Base-by-base conservation (phyloP, 106 monocot genomes). In the Dendrobium nobile region DNA sequence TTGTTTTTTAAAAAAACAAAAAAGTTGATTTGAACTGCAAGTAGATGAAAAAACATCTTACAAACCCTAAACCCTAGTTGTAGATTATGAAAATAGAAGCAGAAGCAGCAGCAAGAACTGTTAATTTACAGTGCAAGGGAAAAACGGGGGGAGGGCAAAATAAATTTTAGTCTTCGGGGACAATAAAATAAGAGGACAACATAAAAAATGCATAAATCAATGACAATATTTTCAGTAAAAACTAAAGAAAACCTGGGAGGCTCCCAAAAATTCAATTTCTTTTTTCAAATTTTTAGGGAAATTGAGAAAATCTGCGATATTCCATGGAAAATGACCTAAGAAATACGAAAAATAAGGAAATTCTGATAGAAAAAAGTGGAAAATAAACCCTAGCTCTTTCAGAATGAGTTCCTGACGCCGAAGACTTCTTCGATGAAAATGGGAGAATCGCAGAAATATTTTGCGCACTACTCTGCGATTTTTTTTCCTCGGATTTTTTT, bases 371-470 rank as follows among this genome's bases (percentile, higher is more conserved):
- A 76, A 84, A 82, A 82, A 80, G 64, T 67, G 7, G 33, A 79
- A 74, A 41, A 56, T 65, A 59, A 82, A 77, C 54, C 78, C 77
- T 22, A 70, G 40, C 47, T 26, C 61, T 64, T 45, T 18, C 8
- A 9, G 22, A 73, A 51, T 43, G 68, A 76, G 73, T 37, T 58
- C 70, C 40, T 33, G 37, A 77, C 47, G 79, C 68, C 45, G 70
- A 42, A 33, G 77, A 73, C 51, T 51, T 51, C 13, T 51, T 13
- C 15, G 79, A 72, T 42, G 82, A 88, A 87, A 86, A 81, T 84
- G 54, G 80, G 61, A 59, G 82, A 85, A 87, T 82, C 87, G n/a
- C 24, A 47, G 79, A 37, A 84, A 82, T 84, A 77, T 7, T 68
- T 79, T 68, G 26, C 56, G 54, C 56, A 40, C 51, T 28, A 37